Conservation (phyloP, 176 grass and related monocot species). For the Saccharum spontaneum region DNA sequence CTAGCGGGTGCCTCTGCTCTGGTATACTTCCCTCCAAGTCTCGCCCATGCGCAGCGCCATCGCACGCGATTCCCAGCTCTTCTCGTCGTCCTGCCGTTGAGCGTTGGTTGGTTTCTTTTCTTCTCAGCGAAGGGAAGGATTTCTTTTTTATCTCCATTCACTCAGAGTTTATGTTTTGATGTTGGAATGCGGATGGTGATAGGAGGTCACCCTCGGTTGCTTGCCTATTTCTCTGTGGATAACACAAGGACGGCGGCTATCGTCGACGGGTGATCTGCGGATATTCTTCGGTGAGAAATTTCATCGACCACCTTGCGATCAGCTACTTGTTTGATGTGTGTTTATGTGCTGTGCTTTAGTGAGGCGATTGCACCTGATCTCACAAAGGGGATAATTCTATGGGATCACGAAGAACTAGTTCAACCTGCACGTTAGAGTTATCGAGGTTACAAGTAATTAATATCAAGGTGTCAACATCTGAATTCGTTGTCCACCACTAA, state of each 20-base stretch:
- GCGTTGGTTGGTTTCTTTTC: too few relatives aligned
- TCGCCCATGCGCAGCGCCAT: neutral
- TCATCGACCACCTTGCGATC: slow-evolving; percentile 12
- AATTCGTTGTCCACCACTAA: neutral
- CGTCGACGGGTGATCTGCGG: neutral
- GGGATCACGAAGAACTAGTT: neutral
- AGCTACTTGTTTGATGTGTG: neutral
- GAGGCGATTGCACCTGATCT: too few relatives aligned
- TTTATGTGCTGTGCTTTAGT: neutral
- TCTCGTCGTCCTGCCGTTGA: neutral
- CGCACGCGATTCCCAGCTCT: neutral
- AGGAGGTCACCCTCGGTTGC: neutral
- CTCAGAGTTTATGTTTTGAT: neutral
- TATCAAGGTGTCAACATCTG: neutral
- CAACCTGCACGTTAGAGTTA: too few relatives aligned
- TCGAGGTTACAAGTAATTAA: neutral
- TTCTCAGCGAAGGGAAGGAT: neutral
- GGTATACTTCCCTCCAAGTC: neutral
- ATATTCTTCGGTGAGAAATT: slow-evolving; percentile 13
- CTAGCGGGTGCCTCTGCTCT: neutral
- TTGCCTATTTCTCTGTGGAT: neutral
- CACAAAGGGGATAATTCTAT: neutral
- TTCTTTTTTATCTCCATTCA: neutral
- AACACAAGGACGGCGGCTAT: neutral
- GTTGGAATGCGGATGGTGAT: neutral